Evolutionary conservation across 148 eudicot genomes (phyloP), one percentile per base, ranked within the genome.

Genomic region (Rhododendron kiyosumense): DNA sequence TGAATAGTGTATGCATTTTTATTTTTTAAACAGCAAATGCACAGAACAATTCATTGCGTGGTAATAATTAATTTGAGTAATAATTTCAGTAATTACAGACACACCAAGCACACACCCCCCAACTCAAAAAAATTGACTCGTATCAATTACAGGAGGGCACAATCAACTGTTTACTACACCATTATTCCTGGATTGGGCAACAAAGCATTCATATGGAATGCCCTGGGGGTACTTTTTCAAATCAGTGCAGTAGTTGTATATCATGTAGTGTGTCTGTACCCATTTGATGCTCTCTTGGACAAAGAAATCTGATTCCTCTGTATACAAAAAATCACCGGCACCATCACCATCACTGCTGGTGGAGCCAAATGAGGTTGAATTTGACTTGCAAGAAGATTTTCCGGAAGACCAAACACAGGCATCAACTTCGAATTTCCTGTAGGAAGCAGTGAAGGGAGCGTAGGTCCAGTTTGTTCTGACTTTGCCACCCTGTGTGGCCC

Each of bases 371-470:
- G 18, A 1, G 28, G 63, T 81, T 30, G 61, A 69, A n/a, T 69
- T 85, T 45, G 65, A 30, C 26, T 46, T 67, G 77, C 87, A 86
- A 12, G 87, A 86, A 41, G 87, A 86, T 86, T 81, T 86, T 7
- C 84, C 87, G 2, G 20, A 30, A 57, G 87, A 86, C 84, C 84
- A 86, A 45, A 82, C 65, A 36, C 88, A 86, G 7, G 85, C 85
- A 28, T 81, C 57, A 48, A 81, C 69, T 36, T 86, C 76, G 75
- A 86, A 86, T 28, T 82, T 74, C 77, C 54, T 28, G 65, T 82
- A 86, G 80, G 88, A 82, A 86, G 88, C 88, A 7, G 38, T 77
- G 76, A 86, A 86, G 17, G 88, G 88, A 74, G 88, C 88, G 78
- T 86, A 11, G 48, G 81, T 75, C 88, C 88, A 86, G 73, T 86